These are phyloP conservation scores for Rhytidiadelphus loreus DNA, from an alignment of 225 moss, liverwort and hornwort species.

Conservation along the genomic window DNA sequence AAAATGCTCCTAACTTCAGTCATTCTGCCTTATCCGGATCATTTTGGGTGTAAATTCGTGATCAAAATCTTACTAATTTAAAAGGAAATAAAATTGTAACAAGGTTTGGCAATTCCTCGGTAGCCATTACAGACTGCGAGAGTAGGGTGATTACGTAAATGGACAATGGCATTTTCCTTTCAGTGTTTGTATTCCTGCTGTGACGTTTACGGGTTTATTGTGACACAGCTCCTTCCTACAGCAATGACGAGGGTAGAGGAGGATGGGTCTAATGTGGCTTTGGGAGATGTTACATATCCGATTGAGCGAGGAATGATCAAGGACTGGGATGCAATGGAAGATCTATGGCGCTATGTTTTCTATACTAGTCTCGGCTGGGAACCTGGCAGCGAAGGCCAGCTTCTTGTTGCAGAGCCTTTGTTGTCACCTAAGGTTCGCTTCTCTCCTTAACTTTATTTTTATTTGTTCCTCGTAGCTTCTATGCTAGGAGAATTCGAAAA, in stretches of 20 bases:
- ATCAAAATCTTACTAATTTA: not conserved
- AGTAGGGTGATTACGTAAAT: not conserved
- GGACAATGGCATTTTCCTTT: not conserved
- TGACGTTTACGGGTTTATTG: not conserved
- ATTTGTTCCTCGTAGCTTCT: not conserved
- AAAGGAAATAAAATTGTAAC: not conserved
- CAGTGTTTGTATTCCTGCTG: not conserved
- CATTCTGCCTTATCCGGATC: not conserved
- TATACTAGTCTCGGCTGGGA: slow-evolving; percentile 94
- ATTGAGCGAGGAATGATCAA: slow-evolving; percentile 88
- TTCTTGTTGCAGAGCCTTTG: slow-evolving; percentile 89
- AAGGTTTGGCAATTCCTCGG: not conserved
- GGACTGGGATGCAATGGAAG: slow-evolving; percentile 98
- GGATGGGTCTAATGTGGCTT: slow-evolving; percentile 22
- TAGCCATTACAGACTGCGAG: not conserved
- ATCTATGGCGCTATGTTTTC: slow-evolving; percentile 95
- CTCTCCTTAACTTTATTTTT: not conserved
- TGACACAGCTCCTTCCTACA: slow-evolving; percentile 36
- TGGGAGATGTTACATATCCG: slow-evolving; percentile 41
- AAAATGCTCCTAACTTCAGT: not conserved
- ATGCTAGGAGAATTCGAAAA: not conserved
- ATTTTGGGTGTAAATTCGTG: not conserved
- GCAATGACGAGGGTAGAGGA: slow-evolving; percentile 41
- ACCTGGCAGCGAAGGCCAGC: slow-evolving; percentile 88
- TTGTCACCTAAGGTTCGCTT: slow-evolving; percentile 76